Evolutionary conservation across 306 rosid species (phyloP), one percentile per base, ranked within the genome.

Genomic region (Vicia sativa): DNA sequence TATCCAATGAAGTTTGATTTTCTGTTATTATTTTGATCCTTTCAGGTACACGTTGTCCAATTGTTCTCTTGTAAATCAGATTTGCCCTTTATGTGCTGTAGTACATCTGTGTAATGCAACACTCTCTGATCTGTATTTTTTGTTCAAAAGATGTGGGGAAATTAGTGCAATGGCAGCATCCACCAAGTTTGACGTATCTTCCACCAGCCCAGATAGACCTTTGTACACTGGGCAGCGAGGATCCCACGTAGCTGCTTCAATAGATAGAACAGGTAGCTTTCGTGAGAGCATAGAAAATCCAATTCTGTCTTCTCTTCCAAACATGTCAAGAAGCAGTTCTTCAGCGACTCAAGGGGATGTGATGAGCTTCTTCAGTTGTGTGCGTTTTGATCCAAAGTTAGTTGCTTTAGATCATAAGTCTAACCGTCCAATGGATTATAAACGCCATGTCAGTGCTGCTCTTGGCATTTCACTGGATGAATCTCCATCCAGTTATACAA

Each of bases 201-300:
- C 92, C 67, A 71, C 80, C 79, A 88, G 93, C 86, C 89, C 91
- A 8, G 97, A 91, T 69, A 86, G 97, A 86, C 87, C 86, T 69
- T 71, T 83, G 68, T 86, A 86, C 80, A 54, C 79, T 78, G 96
- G 89, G 81, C 92, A 84, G 85, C 92, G 89, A 63, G 96, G 96
- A 80, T 85, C 96, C 89, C 89, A 88, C 96, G 70, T 88, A 79
- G 85, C 87, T 74, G 64, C 84, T 74, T 68, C 82, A 74, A 67
- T 88, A 80, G 97, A 91, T 45, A 84, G 92, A 78, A 82, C 92
- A 8, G 77, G 85, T 65, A 91, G 93, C 92, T 86, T 86, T 74
- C 90, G 92, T 1, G 96, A 86, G 76, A 83, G 80, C 79, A 66
- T 79, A 80, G 97, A 88, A 67, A 91, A 81, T 85, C 84, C 91